Conservation (phyloP, 768 basidiomycete species). For the Lentinula guzmanii region DNA sequence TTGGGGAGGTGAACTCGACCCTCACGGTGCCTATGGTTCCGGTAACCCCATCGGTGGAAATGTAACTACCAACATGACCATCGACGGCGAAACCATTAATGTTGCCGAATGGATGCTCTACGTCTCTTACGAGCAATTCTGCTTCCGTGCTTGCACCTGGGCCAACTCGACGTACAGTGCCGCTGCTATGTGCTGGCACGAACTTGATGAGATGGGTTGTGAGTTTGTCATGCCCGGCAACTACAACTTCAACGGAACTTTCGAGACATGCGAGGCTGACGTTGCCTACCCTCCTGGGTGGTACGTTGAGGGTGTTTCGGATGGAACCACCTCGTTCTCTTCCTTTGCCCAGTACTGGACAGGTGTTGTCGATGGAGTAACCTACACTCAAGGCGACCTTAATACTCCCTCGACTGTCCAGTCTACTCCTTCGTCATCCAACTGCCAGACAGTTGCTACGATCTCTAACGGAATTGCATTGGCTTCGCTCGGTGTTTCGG, state of each 20-base stretch:
- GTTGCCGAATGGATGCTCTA: constrained; percentile 35
- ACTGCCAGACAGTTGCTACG: constrained; percentile 30
- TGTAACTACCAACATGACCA: constrained; percentile 34
- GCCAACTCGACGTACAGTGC: constrained; percentile 38
- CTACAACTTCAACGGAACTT: constrained; percentile 35
- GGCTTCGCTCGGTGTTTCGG: constrained; percentile 14
- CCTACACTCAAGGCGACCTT: constrained; percentile 35
- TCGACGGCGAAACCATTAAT: constrained; percentile 24
- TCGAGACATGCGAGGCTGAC: constrained; percentile 38
- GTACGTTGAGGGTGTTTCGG: constrained; percentile 34
- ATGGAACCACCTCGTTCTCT: constrained; percentile 32
- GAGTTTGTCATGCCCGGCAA: constrained; percentile 42
- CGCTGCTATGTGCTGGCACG: constrained; percentile 38
- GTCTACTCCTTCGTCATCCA: constrained; percentile 32
- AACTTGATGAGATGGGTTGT: constrained; percentile 41
- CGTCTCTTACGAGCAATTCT: neutral
- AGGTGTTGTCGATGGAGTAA: constrained; percentile 22
- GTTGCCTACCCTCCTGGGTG: constrained; percentile 42
- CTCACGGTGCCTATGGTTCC: constrained; percentile 32
- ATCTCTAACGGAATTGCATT: constrained; percentile 33
- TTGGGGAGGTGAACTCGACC: constrained; percentile 38
- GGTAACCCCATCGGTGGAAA: constrained; percentile 43
- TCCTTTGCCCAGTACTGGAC: constrained; percentile 40
- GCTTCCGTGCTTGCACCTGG: constrained; percentile 33
- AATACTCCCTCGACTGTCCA: constrained; percentile 29